Percentiles rank a stretch among this genome's conserved stretches.
Conservation (phyloP, 768 basidiomycete genomes). For the Leccinum barrowsii region DNA sequence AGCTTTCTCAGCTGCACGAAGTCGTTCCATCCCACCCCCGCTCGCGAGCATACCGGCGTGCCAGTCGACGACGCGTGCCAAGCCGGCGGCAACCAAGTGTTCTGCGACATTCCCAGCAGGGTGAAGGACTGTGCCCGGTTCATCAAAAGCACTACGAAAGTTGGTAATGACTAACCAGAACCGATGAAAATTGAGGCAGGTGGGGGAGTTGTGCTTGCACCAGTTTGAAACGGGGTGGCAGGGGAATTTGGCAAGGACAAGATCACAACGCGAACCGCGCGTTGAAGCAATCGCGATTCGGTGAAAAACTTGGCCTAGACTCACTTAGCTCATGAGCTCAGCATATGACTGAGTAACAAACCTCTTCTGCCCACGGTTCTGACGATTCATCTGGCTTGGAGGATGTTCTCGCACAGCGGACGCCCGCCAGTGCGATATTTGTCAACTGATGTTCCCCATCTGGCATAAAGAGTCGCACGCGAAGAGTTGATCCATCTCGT, state of each 20-base stretch:
- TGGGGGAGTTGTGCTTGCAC: slow-evolving; percentile 50
- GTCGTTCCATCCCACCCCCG: slow-evolving; percentile 80
- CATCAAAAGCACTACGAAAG: not conserved
- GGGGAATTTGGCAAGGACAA: slow-evolving; percentile 76
- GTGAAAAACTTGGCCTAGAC: slow-evolving; percentile 88
- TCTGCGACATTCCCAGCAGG: slow-evolving; percentile 95
- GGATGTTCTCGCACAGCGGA: slow-evolving; percentile 68
- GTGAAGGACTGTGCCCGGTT: slow-evolving; percentile 58
- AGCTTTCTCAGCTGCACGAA: slow-evolving; percentile 76
- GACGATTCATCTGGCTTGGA: slow-evolving; percentile 72
- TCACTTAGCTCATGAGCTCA: slow-evolving; percentile 1
- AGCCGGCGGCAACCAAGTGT: slow-evolving; percentile 75
- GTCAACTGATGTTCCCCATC: slow-evolving; percentile 87
- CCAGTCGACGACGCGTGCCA: slow-evolving; percentile 95
- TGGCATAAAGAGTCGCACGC: slow-evolving; percentile 84
- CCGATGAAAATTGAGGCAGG: slow-evolving; percentile 89
- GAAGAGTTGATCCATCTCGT: slow-evolving; percentile 86
- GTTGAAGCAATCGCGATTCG: slow-evolving; percentile 82
- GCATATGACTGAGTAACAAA: slow-evolving; percentile 32
- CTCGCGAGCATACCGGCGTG: slow-evolving; percentile 92
- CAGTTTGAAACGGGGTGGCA: slow-evolving; percentile 75
- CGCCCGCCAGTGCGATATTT: slow-evolving; percentile 82
- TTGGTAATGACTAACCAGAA: slow-evolving; percentile 45
- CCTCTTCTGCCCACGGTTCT: slow-evolving; percentile 89
- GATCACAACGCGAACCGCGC: slow-evolving; percentile 70